Evolutionary conservation across 1,284 basidiomycete genomes (phyloP).

Genomic region (Ceratobasidium sp.): DNA sequence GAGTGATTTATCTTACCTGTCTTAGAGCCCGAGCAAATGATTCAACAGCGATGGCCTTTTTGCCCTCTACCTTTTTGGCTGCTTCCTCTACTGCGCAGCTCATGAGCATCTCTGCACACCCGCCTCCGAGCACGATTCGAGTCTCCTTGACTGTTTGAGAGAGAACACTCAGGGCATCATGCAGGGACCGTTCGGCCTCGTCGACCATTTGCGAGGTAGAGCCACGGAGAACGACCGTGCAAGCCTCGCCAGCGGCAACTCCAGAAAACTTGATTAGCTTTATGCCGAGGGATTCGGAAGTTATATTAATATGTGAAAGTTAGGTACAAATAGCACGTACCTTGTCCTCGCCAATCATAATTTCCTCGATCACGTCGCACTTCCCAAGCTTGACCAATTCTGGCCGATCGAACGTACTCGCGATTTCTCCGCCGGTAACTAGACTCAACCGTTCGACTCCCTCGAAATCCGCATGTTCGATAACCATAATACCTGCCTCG

Average conservation of each 20-base stretch:
- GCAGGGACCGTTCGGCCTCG: slow-evolving; percentile 96
- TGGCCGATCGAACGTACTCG: slow-evolving; percentile 93
- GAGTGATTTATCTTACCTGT: slow-evolving; percentile 59
- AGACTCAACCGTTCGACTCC: slow-evolving; percentile 96
- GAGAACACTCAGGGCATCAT: slow-evolving; percentile 96
- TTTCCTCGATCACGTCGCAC: slow-evolving; percentile 97
- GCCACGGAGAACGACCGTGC: slow-evolving; percentile 96
- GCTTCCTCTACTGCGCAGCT: slow-evolving; percentile 92
- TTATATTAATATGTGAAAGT: background rate
- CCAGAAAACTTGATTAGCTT: slow-evolving; percentile 99
- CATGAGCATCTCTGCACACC: slow-evolving; percentile 99
- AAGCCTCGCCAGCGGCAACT: slow-evolving; percentile 97
- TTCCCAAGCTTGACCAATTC: slow-evolving; percentile 93
- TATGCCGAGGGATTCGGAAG: slow-evolving; percentile 1
- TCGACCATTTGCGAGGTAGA: slow-evolving; percentile 99
- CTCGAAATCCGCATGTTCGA: slow-evolving; percentile 99
- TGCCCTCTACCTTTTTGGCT: slow-evolving; percentile 86
- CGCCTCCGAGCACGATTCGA: slow-evolving; percentile 91
- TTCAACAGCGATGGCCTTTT: slow-evolving; percentile 96
- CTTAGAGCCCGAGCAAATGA: slow-evolving; percentile 89
- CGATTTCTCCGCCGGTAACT: slow-evolving; percentile 98
- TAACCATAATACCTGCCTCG: slow-evolving; percentile 94
- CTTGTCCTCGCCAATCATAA: slow-evolving; percentile 99
- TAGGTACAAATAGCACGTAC: slow-evolving; percentile 57
- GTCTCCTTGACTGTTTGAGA: slow-evolving; percentile 99